phyloP scores from a whole-genome alignment of 768 basidiomycete genomes.

The Xerocomellus chrysenteron region DNA sequence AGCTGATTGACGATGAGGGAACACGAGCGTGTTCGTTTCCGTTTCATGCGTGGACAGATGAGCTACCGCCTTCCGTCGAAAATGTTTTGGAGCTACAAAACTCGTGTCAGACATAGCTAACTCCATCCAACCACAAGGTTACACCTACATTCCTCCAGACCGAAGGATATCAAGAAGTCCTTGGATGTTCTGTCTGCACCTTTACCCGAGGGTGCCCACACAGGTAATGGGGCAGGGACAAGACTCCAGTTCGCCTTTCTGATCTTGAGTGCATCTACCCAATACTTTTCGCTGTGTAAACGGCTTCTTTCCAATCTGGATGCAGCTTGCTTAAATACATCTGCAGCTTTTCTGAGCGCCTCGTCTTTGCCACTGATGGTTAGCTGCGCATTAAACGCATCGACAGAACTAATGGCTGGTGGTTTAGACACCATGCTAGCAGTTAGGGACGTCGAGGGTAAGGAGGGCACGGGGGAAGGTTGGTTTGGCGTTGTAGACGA shows the following conservation, averaged over 20 bases:
- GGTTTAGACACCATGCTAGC: conserved; percentile 68
- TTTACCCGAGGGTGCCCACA: conserved; percentile 67
- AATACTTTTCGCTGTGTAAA: conserved; percentile 67
- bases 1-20: conserved; percentile 63
- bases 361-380: conserved; percentile 80
- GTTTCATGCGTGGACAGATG: conserved; percentile 54
- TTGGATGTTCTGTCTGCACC: conserved; percentile 78
- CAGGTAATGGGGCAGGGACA: conserved; percentile 74
- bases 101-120: background rate
- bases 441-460: conserved; percentile 43
- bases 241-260: conserved; percentile 78
- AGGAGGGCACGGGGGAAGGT: conserved; percentile 26
- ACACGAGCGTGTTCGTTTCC: conserved; percentile 46
- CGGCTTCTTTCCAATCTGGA: conserved; percentile 65
- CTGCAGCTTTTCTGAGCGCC: conserved; percentile 70
- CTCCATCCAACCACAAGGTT: background rate
- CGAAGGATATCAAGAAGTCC: conserved; percentile 79
- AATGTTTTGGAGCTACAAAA: conserved; percentile 56
- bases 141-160: conserved; percentile 75
- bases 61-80: conserved; percentile 71
- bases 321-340: conserved; percentile 68
- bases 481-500: conserved; percentile 39
- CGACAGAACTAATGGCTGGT: conserved; percentile 60
- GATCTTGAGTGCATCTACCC: conserved; percentile 79
- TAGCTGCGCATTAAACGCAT: conserved; percentile 70